These are phyloP conservation scores for Avena sativa DNA, from an alignment of 176 grass and related monocot genomes.

Conservation along the genomic window DNA sequence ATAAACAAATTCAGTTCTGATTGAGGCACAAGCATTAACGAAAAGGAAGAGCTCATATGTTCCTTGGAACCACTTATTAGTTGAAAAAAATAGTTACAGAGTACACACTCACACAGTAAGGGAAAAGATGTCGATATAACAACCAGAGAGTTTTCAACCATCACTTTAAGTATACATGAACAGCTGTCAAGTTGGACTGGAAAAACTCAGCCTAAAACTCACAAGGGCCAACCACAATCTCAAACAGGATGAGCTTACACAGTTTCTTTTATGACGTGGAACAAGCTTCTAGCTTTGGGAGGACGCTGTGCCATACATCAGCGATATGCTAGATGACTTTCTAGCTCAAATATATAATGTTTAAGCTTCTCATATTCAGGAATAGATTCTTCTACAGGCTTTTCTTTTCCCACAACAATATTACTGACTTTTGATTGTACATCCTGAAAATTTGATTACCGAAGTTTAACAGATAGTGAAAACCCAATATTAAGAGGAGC, in stretches of 20 bases:
- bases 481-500: constrained; percentile 10
- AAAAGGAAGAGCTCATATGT: no score
- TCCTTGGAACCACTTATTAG: not conserved
- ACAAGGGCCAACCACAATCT: constrained; percentile 1
- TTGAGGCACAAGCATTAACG: no score
- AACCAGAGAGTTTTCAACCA: constrained; percentile 11
- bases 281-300: constrained; percentile 88
- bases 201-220: constrained; percentile 41
- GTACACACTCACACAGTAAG: not conserved
- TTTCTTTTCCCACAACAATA: constrained; percentile 98
- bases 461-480: not conserved
- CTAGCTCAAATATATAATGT: constrained; percentile 94
- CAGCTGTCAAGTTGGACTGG: constrained; percentile 39
- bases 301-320: constrained; percentile 79
- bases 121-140: constrained; percentile 38
- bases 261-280: constrained; percentile 41
- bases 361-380: constrained; percentile 99
- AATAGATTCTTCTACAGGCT: constrained; percentile 91
- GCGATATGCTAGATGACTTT: constrained; percentile 81
- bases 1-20: no score
- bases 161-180: constrained; percentile 42
- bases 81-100: not conserved
- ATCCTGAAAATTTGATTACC: constrained; percentile 54
- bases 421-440: constrained; percentile 94
- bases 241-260: constrained; percentile 25